Conservation (phyloP, 2,329 filamentous ascomycete species). For the Arthrobotrys conoides region DNA sequence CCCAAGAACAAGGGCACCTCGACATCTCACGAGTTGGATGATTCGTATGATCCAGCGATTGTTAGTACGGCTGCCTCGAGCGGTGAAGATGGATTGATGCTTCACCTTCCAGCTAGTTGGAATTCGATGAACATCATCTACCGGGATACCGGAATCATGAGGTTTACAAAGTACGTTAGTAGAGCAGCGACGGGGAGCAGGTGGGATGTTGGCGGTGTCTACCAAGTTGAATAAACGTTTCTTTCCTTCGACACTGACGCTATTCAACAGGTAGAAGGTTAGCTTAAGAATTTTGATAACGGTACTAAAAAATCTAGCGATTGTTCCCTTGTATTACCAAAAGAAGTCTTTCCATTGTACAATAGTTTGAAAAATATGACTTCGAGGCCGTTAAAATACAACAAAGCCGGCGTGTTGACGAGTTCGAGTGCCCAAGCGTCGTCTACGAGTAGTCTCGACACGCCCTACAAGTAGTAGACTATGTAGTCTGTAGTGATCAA, state of each 20-base stretch:
- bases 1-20: constrained; percentile 74
- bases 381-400: background rate
- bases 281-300: background rate
- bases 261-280: background rate
- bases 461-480: too few relatives aligned
- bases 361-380: background rate
- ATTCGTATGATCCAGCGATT: constrained; percentile 83
- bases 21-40: constrained; percentile 62
- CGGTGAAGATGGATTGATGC: constrained; percentile 82
- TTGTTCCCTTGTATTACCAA: constrained; percentile 2
- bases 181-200: constrained; percentile 85
- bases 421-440: too few relatives aligned
- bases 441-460: too few relatives aligned
- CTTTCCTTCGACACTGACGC: background rate
- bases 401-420: background rate
- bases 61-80: constrained; percentile 78
- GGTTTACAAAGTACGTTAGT: constrained; percentile 97
- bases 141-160: constrained; percentile 85
- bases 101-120: constrained; percentile 81
- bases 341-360: constrained; percentile 10
- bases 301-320: background rate
- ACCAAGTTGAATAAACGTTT: constrained; percentile 39
- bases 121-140: constrained; percentile 93
- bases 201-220: constrained; percentile 79
- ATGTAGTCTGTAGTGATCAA: too few relatives aligned